Percentiles rank a stretch among this genome's conserved stretches.
These are phyloP conservation scores for Didymella arachidicola DNA, from an alignment of 2,329 filamentous ascomycete species.

Conservation along the genomic window DNA sequence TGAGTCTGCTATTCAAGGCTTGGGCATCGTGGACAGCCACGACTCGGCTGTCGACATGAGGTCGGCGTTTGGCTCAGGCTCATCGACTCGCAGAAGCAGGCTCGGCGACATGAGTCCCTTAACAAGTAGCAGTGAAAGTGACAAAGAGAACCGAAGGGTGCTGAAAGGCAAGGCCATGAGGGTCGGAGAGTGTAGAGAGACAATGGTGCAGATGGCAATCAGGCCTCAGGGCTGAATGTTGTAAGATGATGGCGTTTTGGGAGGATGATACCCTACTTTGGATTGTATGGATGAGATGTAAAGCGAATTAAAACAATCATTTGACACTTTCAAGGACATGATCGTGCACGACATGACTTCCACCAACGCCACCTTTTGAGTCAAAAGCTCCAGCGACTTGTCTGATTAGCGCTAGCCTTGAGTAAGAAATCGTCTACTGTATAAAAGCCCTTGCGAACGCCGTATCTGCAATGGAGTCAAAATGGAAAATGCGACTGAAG, in stretches of 20 bases:
- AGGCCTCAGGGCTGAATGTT: conserved; percentile 20
- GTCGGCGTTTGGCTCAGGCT: conserved; percentile 13
- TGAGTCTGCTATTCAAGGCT: conserved; percentile 38
- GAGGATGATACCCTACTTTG: conserved; percentile 22
- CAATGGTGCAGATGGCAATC: conserved; percentile 35
- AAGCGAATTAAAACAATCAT: background rate
- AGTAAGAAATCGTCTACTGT: no score
- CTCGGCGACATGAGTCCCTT: conserved; percentile 9
- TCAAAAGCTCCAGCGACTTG: no score
- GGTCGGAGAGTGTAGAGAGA: conserved; percentile 33
- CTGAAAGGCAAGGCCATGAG: conserved; percentile 35
- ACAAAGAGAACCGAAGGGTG: conserved; percentile 40
- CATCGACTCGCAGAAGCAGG: conserved; percentile 3
- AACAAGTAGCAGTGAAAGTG: conserved; percentile 30
- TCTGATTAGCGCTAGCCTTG: no score
- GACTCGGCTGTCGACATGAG: conserved; percentile 39
- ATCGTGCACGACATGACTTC: background rate
- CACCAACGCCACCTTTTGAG: no score
- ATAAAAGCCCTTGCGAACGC: no score
- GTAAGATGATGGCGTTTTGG: conserved; percentile 8
- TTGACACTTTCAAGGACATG: background rate
- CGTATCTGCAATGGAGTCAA: no score
- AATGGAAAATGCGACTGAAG: no score
- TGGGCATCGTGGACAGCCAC: conserved; percentile 38
- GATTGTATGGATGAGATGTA: background rate